Conservation (phyloP, 495 filamentous ascomycete species). For the Xylaria nigripes region DNA sequence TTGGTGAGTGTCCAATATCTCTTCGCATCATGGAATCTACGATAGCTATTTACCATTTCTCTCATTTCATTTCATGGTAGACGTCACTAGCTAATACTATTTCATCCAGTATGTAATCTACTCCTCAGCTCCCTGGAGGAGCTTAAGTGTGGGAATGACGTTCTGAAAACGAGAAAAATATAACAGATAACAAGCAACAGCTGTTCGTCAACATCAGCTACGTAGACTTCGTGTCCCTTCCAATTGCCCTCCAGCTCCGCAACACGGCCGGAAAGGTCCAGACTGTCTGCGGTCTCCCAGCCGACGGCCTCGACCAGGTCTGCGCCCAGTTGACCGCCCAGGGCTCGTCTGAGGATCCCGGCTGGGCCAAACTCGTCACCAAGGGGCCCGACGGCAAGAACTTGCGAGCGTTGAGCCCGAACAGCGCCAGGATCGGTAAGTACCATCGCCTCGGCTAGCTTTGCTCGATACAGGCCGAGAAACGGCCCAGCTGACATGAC, state of each 20-base stretch:
- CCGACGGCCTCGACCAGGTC: constrained; percentile 49
- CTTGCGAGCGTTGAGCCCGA: constrained; percentile 59
- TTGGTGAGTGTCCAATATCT: constrained; percentile 17
- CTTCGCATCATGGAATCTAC: neutral
- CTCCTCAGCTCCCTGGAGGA: neutral
- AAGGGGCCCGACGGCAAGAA: constrained; percentile 36
- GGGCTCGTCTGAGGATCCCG: constrained; percentile 43
- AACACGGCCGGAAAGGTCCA: constrained; percentile 45
- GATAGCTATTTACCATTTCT: neutral
- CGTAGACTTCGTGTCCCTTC: constrained; percentile 65
- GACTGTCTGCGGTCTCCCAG: constrained; percentile 50
- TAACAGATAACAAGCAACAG: constrained; percentile 45
- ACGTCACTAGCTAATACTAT: neutral
- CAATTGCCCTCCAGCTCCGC: constrained; percentile 54
- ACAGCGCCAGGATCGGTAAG: constrained; percentile 44
- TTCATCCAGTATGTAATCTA: neutral
- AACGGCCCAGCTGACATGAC: neutral
- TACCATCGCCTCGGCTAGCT: neutral
- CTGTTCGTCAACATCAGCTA: constrained; percentile 69
- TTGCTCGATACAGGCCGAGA: neutral
- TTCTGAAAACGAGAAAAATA: neutral
- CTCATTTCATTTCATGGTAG: neutral
- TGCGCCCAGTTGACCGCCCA: constrained; percentile 47
- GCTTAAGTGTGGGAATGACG: neutral
- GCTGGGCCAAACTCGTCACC: constrained; percentile 59